These are phyloP conservation scores for Acacia crassicarpa DNA, from an alignment of 306 rosid genomes.

Conservation along the genomic window DNA sequence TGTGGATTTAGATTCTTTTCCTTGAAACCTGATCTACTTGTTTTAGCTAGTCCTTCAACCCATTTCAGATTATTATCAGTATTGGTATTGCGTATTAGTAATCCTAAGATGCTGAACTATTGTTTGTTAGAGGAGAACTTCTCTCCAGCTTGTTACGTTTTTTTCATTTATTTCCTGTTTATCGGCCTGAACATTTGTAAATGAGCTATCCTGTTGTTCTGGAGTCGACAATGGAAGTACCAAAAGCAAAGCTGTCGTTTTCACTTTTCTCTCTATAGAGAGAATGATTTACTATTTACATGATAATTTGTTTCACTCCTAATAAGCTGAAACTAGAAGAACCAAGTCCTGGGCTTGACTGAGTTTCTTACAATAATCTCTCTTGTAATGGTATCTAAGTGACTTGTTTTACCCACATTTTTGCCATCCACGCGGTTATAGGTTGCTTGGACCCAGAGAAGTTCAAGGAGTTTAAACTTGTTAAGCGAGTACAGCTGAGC, in stretches of 20 bases:
- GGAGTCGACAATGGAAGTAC: not conserved
- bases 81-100: too few relatives aligned
- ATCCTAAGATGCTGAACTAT: not conserved
- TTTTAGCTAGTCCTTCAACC: not conserved
- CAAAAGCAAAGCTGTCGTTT: not conserved
- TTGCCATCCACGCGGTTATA: conserved; percentile 27
- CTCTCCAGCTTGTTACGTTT: not conserved
- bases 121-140: not conserved
- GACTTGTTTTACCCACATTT: not conserved
- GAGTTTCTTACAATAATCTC: not conserved
- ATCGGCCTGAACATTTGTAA: not conserved
- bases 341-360: not conserved
- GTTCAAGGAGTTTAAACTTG: conserved; percentile 80
- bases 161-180: not conserved
- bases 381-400: not conserved
- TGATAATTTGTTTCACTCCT: not conserved
- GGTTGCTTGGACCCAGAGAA: conserved; percentile 74
- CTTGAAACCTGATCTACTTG: not conserved
- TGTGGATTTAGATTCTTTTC: not conserved
- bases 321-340: not conserved
- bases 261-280: not conserved
- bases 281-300: not conserved
- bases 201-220: not conserved
- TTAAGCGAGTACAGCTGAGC: conserved; percentile 78
- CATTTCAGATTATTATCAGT: not conserved